Evolutionary conservation across 352 stramenopile species (phyloP), one percentile per base, ranked within the genome.

Genomic region (Phytophthora podocarpi): DNA sequence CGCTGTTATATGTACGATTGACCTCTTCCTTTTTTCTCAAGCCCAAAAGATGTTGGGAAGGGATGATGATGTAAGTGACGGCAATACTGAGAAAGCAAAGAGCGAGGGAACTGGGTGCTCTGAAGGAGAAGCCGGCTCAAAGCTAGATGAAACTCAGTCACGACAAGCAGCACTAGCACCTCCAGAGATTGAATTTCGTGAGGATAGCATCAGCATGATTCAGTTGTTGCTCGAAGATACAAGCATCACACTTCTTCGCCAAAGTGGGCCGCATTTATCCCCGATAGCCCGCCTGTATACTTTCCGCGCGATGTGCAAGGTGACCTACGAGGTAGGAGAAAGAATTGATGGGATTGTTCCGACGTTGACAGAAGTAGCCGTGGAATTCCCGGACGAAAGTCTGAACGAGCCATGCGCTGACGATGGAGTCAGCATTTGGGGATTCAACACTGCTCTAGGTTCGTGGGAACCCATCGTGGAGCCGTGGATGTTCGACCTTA

Each of bases 401-500:
- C 61, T 67, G 1, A 72, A 59, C 1, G 69, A 88, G 36, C 48
- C 82, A 9, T 69, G 69, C 16, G 80, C 85, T 20, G 80, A 93
- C 30, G 83, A 94, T 61, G 85, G 87, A 13, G 52, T 93, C 9
- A 93, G 84, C 34, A 57, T 87, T 9, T 95, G 82, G 85, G 76
- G 76, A 16, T 94, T 95, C 30, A 93, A 94, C 55, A 76, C 79
- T 6, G 59, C 83, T 3, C 49, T 94, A 3, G 85, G 87, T 0
- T 84, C 84, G 11, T 94, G 81, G 85, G 87, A 95, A 45, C 87
- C 86, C 1, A 80, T 91, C 13, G 51, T 93, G 10, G 83, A 94
- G 39, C 85, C 87, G 2, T 94, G 82, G 80, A 88, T 82, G 35
- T 95, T 91, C 32, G 72, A 65, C 35, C 50, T 90, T 13, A 62